Conservation (phyloP, 331 rosid genomes). For the Quercus tomentella region DNA sequence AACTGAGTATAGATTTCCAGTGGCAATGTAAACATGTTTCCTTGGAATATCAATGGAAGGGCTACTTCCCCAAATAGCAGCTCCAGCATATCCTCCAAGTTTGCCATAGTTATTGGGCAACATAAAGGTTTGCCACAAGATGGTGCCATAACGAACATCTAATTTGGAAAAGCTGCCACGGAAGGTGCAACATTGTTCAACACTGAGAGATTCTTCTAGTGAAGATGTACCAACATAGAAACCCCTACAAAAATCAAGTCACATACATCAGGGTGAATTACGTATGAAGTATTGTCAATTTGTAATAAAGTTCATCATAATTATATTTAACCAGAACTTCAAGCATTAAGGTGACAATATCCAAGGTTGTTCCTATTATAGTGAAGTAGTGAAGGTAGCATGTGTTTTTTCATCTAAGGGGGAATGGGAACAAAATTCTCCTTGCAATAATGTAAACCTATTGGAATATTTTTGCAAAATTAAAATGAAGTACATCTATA, state of each 20-base stretch:
- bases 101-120: slow-evolving; percentile 31
- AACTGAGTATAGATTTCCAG: slow-evolving; percentile 57
- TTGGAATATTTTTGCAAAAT: too few relatives aligned
- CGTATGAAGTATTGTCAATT: too few relatives aligned
- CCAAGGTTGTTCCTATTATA: too few relatives aligned
- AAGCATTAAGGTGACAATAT: too few relatives aligned
- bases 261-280: too few relatives aligned
- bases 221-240: slow-evolving; percentile 42
- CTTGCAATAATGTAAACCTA: too few relatives aligned
- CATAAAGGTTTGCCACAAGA: slow-evolving; percentile 41
- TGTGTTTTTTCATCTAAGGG: too few relatives aligned
- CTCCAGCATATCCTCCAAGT: slow-evolving; percentile 32
- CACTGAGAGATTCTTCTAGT: slow-evolving; percentile 30
- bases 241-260: slow-evolving; percentile 1
- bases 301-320: too few relatives aligned
- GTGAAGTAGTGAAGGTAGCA: too few relatives aligned
- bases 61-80: slow-evolving; percentile 51
- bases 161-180: slow-evolving; percentile 35
- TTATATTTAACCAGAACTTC: too few relatives aligned
- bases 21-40: slow-evolving; percentile 48
- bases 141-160: slow-evolving; percentile 19
- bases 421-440: too few relatives aligned
- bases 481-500: too few relatives aligned
- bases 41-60: slow-evolving; percentile 31
- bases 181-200: slow-evolving; percentile 34